Evolutionary conservation across 805 yeast species (phyloP).

Genomic region (Teunomyces funiuensis): DNA sequence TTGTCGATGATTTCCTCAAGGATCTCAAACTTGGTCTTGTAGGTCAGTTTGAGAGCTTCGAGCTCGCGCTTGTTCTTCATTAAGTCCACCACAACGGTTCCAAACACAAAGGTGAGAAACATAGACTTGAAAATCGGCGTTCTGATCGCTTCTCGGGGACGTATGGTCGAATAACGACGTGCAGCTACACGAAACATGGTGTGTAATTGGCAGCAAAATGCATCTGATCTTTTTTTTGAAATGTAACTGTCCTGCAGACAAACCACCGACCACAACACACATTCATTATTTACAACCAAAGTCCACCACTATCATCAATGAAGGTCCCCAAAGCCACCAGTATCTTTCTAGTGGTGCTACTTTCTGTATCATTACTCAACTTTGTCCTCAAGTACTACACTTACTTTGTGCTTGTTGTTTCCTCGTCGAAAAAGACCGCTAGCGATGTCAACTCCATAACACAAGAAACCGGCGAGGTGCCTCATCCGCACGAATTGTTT

Average conservation of each 20-base stretch:
- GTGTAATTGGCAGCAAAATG: neutral
- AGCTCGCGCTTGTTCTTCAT: constrained; percentile 44
- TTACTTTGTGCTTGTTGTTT: constrained; percentile 34
- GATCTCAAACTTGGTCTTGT: constrained; percentile 34
- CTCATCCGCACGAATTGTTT: constrained; percentile 46
- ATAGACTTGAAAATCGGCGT: constrained; percentile 40
- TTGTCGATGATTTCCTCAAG: constrained; percentile 31
- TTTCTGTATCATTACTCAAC: constrained; percentile 31
- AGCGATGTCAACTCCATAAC: constrained; percentile 23
- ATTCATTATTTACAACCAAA: constrained; percentile 20
- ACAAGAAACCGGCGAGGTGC: constrained; percentile 36
- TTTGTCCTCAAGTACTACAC: constrained; percentile 38
- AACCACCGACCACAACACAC: neutral
- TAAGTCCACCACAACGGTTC: constrained; percentile 48
- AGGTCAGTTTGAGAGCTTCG: constrained; percentile 43
- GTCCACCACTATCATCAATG: constrained; percentile 28
- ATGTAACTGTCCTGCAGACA: neutral
- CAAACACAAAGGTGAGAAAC: constrained; percentile 37
- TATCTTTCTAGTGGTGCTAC: constrained; percentile 32
- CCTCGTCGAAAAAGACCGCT: constrained; percentile 25
- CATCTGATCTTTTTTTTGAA: neutral
- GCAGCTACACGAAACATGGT: constrained; percentile 2
- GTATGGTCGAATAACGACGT: constrained; percentile 1
- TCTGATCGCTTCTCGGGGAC: constrained; percentile 7
- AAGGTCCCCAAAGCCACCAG: constrained; percentile 35